Percentiles rank a stretch among this genome's conserved stretches.
Evolutionary conservation across 225 moss, liverwort and hornwort species (phyloP).

Genomic region (Lunularia cruciata): DNA sequence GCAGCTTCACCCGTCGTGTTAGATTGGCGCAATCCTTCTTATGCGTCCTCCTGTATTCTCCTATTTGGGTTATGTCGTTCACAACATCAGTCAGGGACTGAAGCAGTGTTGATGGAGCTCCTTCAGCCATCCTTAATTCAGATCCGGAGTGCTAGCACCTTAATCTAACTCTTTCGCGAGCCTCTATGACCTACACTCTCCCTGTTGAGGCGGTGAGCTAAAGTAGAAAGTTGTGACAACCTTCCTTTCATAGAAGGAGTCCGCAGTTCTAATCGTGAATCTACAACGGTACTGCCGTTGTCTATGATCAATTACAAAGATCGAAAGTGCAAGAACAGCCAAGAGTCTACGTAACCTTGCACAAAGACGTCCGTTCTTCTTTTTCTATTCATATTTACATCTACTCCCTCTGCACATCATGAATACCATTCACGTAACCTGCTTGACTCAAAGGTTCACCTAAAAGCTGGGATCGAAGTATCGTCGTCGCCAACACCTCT

Average conservation of each 20-base stretch:
- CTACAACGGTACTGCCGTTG: not conserved
- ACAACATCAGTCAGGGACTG: conserved; percentile 70
- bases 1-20: conserved; percentile 63
- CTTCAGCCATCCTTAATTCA: conserved; percentile 55
- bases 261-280: not conserved
- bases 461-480: not conserved
- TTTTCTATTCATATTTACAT: conserved; percentile 17
- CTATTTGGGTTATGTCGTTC: conserved; percentile 57
- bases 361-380: conserved; percentile 6
- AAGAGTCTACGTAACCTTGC: not conserved
- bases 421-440: not conserved
- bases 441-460: too few relatives aligned
- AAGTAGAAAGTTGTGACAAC: not conserved
- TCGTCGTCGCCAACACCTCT: not conserved
- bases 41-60: conserved; percentile 57
- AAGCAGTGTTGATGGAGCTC: conserved; percentile 51
- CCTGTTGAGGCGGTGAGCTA: not conserved
- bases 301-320: not conserved
- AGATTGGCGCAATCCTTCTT: conserved; percentile 69
- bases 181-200: not conserved
- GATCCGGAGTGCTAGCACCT: not conserved
- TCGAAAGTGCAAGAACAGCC: conserved; percentile 9
- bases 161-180: too few relatives aligned
- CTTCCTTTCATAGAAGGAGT: not conserved
- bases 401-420: conserved; percentile 1